Conservation (phyloP, 2,329 filamentous ascomycete genomes). For the Aspergillus fructus region DNA sequence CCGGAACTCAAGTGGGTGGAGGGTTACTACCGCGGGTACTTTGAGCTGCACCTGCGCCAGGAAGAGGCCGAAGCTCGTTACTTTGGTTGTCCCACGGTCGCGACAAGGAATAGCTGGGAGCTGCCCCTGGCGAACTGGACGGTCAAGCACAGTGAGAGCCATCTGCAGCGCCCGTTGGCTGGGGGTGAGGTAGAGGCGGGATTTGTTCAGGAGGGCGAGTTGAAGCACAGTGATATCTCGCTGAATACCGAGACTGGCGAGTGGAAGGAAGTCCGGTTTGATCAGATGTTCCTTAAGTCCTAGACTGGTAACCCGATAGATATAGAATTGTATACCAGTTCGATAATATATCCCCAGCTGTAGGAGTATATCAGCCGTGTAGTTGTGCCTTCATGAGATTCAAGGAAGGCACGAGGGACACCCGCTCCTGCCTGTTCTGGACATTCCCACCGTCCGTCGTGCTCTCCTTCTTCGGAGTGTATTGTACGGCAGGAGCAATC, state of each 20-base stretch:
- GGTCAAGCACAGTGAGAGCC: conserved; percentile 62
- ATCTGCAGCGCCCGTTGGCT: conserved; percentile 50
- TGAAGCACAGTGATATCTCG: conserved; percentile 33
- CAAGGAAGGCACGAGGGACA: too few relatives aligned
- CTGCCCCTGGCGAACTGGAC: conserved; percentile 70
- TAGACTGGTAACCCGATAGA: neutral
- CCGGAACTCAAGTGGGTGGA: conserved; percentile 71
- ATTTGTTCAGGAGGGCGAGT: conserved; percentile 32
- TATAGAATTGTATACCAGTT: neutral
- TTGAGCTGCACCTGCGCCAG: conserved; percentile 59
- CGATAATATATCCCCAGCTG: too few relatives aligned
- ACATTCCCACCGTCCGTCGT: too few relatives aligned
- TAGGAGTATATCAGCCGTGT: too few relatives aligned
- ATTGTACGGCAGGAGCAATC: too few relatives aligned
- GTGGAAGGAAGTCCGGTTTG: conserved; percentile 14
- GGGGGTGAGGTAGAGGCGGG: conserved; percentile 49
- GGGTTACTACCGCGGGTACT: conserved; percentile 72
- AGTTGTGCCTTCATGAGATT: too few relatives aligned
- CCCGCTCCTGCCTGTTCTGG: too few relatives aligned
- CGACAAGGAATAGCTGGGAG: conserved; percentile 59
- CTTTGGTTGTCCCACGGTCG: conserved; percentile 49
- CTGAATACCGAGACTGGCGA: conserved; percentile 35
- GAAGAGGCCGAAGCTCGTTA: conserved; percentile 62
- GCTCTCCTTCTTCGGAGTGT: too few relatives aligned
- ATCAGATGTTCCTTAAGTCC: conserved; percentile 12